These are phyloP conservation scores for Saturnispora kantuleensis DNA, from an alignment of 805 yeast species.

Conservation along the genomic window DNA sequence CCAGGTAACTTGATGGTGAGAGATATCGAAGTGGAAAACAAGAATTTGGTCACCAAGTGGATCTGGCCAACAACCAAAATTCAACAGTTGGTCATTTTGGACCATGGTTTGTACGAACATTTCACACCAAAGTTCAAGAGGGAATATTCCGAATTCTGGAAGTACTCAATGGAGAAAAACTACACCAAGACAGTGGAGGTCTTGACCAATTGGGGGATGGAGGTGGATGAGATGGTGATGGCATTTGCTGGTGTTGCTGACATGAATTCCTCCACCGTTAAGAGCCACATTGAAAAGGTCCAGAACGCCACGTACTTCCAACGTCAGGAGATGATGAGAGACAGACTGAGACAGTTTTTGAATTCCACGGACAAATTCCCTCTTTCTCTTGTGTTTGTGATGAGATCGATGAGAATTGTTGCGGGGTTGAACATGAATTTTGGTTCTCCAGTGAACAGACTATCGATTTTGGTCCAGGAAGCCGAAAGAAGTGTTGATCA, in stretches of 20 bases:
- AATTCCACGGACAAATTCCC: conserved; percentile 61
- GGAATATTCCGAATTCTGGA: conserved; percentile 58
- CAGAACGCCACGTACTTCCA: conserved; percentile 29
- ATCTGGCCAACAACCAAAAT: conserved; percentile 15
- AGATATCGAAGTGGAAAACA: conserved; percentile 13
- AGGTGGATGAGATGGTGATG: conserved; percentile 51
- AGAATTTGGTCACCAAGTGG: conserved; percentile 3
- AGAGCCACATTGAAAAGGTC: conserved; percentile 20
- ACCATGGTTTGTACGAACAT: conserved; percentile 63
- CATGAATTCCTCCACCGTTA: conserved; percentile 26
- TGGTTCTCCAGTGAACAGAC: conserved; percentile 68
- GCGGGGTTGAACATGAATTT: conserved; percentile 56
- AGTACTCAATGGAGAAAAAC: conserved; percentile 45
- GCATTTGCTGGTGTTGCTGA: conserved; percentile 23
- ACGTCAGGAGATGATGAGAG: conserved; percentile 33
- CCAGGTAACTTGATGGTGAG: conserved; percentile 69
- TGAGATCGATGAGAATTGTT: conserved; percentile 65
- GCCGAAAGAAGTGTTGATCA: conserved; percentile 29
- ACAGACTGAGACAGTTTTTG: conserved; percentile 45
- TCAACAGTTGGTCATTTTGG: conserved; percentile 58
- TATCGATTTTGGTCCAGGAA: conserved; percentile 50
- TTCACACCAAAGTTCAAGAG: conserved; percentile 40
- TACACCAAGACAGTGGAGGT: conserved; percentile 36
- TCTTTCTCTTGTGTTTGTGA: conserved; percentile 50
- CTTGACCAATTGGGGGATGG: conserved; percentile 58